phyloP scores from a whole-genome alignment of 2,329 filamentous ascomycete species.

The Tolypocladium ovalisporum region DNA sequence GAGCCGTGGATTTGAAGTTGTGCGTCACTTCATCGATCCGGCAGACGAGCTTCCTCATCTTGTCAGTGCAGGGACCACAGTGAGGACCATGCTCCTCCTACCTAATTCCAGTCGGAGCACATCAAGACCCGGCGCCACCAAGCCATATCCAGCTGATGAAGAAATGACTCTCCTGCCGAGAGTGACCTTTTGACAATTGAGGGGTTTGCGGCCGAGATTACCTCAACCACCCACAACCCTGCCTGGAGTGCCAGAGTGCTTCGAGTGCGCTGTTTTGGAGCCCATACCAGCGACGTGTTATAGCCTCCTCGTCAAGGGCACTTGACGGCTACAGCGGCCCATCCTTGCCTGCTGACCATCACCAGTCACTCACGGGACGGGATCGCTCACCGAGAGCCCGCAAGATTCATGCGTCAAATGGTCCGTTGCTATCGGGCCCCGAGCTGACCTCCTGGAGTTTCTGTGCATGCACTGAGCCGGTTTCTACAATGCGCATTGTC shows the following conservation, averaged over 20 bases:
- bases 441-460: background rate
- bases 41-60: conserved; percentile 1
- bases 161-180: background rate
- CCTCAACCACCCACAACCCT: background rate
- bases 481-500: background rate
- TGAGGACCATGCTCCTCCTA: background rate
- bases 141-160: background rate
- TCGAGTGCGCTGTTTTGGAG: background rate
- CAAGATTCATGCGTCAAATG: background rate
- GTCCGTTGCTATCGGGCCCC: background rate
- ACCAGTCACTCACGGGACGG: background rate
- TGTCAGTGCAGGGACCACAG: background rate
- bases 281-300: background rate
- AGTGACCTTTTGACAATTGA: conserved; percentile 1
- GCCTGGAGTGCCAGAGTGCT: background rate
- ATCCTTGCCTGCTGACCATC: background rate
- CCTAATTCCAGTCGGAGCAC: background rate
- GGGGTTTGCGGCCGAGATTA: conserved; percentile 1
- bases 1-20: background rate
- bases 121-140: background rate
- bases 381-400: background rate
- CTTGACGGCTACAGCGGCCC: background rate
- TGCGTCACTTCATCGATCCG: background rate
- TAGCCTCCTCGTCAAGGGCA: background rate
- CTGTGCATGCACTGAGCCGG: background rate